Evolutionary conservation across 495 filamentous ascomycete species (phyloP), one percentile per base, ranked within the genome.

Genomic region (Penicillium chermesinum): DNA sequence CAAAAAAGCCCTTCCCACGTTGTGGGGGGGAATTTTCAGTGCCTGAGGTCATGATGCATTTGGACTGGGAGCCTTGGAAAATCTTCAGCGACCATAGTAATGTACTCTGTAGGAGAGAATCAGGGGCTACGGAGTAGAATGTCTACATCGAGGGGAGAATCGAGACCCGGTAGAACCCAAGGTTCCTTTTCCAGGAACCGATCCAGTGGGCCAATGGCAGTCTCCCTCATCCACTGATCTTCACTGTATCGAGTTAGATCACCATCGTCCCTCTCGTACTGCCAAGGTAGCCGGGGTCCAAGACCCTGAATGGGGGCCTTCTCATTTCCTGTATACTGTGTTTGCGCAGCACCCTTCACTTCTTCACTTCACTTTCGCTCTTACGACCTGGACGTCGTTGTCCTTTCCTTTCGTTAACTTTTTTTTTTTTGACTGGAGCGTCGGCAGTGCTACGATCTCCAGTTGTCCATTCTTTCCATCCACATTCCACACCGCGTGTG

Each of bases 381-480:
- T 19, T 45, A 51, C 54, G 60, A 38, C 60, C 60, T 63, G 60
- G 60, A 50, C 53, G 60, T 63, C 60, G 60, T 53, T 54, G 54
- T 63, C 50, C 57, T 10, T 49, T 63, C 60, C 36, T 61, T 63
- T 58, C 43, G n/a, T n/a, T n/a, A n/a, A n/a, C n/a, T 49, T 38
- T 38, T 35, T 44, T 30, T 44, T 18, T 45, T 13, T 14, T n/a
- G 56, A 55, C 52, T 63, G 44, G 53, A 46, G 25, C 42, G 54
- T 54, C 53, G 36, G 57, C 57, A 14, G 60, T 45, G 54, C 57
- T 56, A n/a, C 49, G 54, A 58, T 52, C 38, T 56, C 14, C 34
- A 53, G 51, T 63, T 49, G 49, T 63, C 60, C 60, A 63, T 63
- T 63, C 60, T 61, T 63, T 63, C 49, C 40, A 53, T 52, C 54